Conservation (phyloP, 2,329 filamentous ascomycete species). For the Byssoonygena ceratinophila region DNA sequence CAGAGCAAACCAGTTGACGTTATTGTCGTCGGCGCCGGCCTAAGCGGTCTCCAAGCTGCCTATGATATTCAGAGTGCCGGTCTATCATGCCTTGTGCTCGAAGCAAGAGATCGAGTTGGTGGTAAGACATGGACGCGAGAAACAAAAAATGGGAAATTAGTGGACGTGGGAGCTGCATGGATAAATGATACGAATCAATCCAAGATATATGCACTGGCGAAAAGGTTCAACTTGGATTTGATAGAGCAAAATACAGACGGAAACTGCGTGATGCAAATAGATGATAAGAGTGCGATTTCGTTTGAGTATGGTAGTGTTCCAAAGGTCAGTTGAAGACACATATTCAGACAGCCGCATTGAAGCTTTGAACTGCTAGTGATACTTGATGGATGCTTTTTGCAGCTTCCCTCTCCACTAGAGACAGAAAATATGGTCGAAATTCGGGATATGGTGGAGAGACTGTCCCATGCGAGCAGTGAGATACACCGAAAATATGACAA, state of each 20-base stretch:
- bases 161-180: conserved; percentile 31
- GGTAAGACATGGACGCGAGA: conserved; percentile 31
- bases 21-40: conserved; percentile 33
- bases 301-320: conserved; percentile 29
- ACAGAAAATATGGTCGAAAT: conserved; percentile 4
- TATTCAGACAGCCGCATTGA: conserved; percentile 10
- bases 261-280: conserved; percentile 24
- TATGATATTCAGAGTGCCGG: conserved; percentile 25
- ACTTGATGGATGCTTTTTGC: not conserved
- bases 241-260: conserved; percentile 27
- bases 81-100: conserved; percentile 29
- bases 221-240: conserved; percentile 24
- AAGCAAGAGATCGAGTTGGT: conserved; percentile 37
- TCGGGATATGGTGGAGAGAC: conserved; percentile 5
- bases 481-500: conserved; percentile 23
- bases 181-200: conserved; percentile 29
- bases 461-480: not conserved
- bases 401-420: not conserved
- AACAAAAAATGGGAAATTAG: conserved; percentile 20
- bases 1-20: conserved; percentile 20
- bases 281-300: conserved; percentile 20
- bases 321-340: conserved; percentile 18
- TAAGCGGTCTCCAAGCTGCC: conserved; percentile 32
- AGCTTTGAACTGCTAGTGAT: not conserved
- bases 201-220: conserved; percentile 22